Evolutionary conservation across 305 asterid species (phyloP), one percentile per base, ranked within the genome.

Genomic region (Fraxinus nigra): DNA sequence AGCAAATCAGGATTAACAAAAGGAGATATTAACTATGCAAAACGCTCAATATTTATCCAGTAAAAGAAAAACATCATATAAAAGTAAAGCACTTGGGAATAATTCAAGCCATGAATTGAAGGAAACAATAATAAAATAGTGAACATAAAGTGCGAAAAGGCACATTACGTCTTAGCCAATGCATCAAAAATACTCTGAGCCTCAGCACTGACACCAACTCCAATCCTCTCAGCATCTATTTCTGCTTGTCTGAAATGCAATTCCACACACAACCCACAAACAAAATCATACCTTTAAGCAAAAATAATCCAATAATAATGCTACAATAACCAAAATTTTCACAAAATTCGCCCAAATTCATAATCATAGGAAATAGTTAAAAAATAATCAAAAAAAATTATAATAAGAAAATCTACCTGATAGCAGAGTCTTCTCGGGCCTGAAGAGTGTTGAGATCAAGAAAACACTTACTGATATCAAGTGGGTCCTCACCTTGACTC

Each of bases 401-500:
- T n/a, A 75, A 76, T 7, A 59, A 0, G 78, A 51, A 40, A 3
- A 4, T 80, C 84, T 35, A 95, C 98, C 98, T 90, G 73, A 95
- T 87, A 56, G 97, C 95, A 84, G 98, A 88, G 14, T 92, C 98
- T 87, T 95, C 99, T 84, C 91, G 91, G 35, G 96, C 86, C 77
- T 89, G 97, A 83, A 95, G 92, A 84, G 88, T 83, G 70, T 72
- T 86, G 74, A 94, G 95, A 89, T 94, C 98, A 78, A 95, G 85
- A 80, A 87, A 88, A 86, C 97, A 95, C 86, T 92, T 94, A 80
- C 83, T 93, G 18, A 78, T 85, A 89, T 93, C 99, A 80, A 95
- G 92, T 26, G 98, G 98, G 82, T 95, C 98, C 46, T 95, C 96
- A 32, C 88, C 92, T 78, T 92, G 96, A 78, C 97, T 97, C 87